Evolutionary conservation across 208 protist species (phyloP).

Genomic region (Herpetomonas tarakana): DNA sequence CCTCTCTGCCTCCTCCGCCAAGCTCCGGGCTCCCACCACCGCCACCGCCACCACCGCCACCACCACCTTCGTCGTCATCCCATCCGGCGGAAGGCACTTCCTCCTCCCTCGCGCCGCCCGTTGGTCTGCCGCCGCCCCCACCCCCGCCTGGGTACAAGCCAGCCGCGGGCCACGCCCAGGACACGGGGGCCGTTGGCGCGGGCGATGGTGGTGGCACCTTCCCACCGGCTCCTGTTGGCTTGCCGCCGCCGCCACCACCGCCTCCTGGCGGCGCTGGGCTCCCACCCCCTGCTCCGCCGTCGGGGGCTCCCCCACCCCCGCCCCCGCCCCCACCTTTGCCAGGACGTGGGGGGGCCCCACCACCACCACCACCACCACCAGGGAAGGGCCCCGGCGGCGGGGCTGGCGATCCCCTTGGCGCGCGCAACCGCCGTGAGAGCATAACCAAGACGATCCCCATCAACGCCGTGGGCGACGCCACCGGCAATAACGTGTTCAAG

Average conservation of each 20-base stretch:
- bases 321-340: slow-evolving; percentile 30
- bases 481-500: slow-evolving; percentile 27
- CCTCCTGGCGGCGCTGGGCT: slow-evolving; percentile 6
- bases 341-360: slow-evolving; percentile 9
- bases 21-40: slow-evolving; percentile 4
- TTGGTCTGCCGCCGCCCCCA: slow-evolving; percentile 11
- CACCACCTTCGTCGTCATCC: neutral
- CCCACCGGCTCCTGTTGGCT: slow-evolving; percentile 15
- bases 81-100: neutral
- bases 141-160: slow-evolving; percentile 11
- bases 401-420: neutral
- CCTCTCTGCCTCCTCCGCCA: no score
- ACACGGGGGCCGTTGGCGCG: neutral
- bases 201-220: no score
- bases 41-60: slow-evolving; percentile 3
- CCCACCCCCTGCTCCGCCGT: slow-evolving; percentile 14
- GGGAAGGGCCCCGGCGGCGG: slow-evolving; percentile 7
- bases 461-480: slow-evolving; percentile 20
- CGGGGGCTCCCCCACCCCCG: slow-evolving; percentile 17
- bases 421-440: neutral
- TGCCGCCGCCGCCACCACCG: slow-evolving; percentile 16
- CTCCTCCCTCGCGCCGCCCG: neutral
- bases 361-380: slow-evolving; percentile 29
- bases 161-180: neutral
- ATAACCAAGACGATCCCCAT: slow-evolving; percentile 60